These are phyloP conservation scores for Penicillium tannophilum DNA, from an alignment of 495 filamentous ascomycete genomes.

Conservation along the genomic window DNA sequence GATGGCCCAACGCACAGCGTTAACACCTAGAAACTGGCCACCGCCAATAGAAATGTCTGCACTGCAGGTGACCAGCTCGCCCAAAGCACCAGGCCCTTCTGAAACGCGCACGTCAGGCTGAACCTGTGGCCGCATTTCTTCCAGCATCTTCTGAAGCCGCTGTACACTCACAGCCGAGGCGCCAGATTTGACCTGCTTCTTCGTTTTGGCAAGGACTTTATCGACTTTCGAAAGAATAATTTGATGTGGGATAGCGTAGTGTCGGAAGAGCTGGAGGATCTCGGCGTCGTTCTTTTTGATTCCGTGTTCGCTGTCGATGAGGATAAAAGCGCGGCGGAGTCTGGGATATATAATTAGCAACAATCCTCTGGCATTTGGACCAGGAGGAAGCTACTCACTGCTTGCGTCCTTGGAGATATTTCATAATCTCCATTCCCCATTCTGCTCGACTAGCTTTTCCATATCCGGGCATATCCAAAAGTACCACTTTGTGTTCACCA, in stretches of 20 bases:
- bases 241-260: conserved; percentile 67
- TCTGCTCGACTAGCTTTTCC: conserved; percentile 71
- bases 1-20: conserved; percentile 53
- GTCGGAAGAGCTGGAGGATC: conserved; percentile 65
- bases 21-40: conserved; percentile 46
- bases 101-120: conserved; percentile 33
- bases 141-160: conserved; percentile 33
- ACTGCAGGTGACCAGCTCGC: conserved; percentile 54
- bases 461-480: conserved; percentile 96
- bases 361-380: too few relatives aligned
- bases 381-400: conserved; percentile 50
- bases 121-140: conserved; percentile 27
- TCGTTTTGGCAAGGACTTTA: conserved; percentile 43
- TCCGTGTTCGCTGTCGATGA: conserved; percentile 82
- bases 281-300: conserved; percentile 71
- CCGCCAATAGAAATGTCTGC: conserved; percentile 32
- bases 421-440: conserved; percentile 86
- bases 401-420: conserved; percentile 72
- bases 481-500: conserved; percentile 56
- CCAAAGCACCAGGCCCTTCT: conserved; percentile 49
- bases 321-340: conserved; percentile 76
- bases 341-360: conserved; percentile 15
- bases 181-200: conserved; percentile 34
- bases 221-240: conserved; percentile 87
- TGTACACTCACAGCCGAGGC: conserved; percentile 31